phyloP scores from a whole-genome alignment of 1,284 basidiomycete genomes.

The Butyriboletus pseudospeciosus region DNA sequence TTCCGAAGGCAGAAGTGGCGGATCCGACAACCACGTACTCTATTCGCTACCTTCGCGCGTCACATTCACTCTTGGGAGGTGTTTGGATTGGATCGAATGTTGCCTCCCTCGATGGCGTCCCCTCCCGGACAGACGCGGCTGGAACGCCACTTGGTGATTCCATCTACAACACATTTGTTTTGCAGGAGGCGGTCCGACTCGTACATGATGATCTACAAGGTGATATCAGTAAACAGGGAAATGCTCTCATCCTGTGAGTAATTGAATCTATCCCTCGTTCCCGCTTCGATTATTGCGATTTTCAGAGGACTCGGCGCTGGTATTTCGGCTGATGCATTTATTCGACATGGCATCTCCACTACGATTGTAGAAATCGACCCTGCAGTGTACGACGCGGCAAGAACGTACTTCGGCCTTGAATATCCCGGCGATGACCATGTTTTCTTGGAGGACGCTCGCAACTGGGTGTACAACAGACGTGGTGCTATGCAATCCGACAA shows the following conservation, averaged over 20 bases:
- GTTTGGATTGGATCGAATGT: slow-evolving; percentile 69
- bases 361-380: slow-evolving; percentile 85
- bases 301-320: slow-evolving; percentile 81
- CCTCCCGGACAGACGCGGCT: slow-evolving; percentile 47
- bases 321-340: slow-evolving; percentile 70
- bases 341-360: slow-evolving; percentile 60
- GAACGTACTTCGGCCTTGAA: slow-evolving; percentile 72
- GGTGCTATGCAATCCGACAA: slow-evolving; percentile 29
- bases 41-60: slow-evolving; percentile 77
- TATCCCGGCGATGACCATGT: slow-evolving; percentile 53
- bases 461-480: slow-evolving; percentile 51
- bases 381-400: slow-evolving; percentile 79
- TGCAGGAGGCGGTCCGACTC: slow-evolving; percentile 80
- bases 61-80: slow-evolving; percentile 85
- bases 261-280: background rate
- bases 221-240: slow-evolving; percentile 37
- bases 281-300: background rate
- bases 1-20: slow-evolving; percentile 30
- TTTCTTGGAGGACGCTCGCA: slow-evolving; percentile 71
- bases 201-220: slow-evolving; percentile 45
- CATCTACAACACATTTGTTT: slow-evolving; percentile 77
- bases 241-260: slow-evolving; percentile 69
- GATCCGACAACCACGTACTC: slow-evolving; percentile 40
- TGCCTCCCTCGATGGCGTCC: slow-evolving; percentile 38
- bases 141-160: slow-evolving; percentile 64